Conservation (phyloP, 495 filamentous ascomycete genomes). For the Tuber microsphaerosporum region DNA sequence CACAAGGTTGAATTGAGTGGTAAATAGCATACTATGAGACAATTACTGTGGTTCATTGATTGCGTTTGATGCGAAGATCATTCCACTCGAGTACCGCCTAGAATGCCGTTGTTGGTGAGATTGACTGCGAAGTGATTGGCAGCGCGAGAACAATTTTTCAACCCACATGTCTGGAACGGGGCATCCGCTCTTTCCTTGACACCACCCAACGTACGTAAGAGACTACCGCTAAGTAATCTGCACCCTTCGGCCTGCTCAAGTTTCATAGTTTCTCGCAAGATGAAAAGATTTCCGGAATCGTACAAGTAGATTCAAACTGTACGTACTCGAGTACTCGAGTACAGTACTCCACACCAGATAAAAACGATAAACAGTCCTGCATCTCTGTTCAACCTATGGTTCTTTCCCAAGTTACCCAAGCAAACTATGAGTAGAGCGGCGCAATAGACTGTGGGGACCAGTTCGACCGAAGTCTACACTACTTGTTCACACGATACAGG, state of each 20-base stretch:
- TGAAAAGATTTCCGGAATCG: neutral
- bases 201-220: neutral
- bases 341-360: neutral
- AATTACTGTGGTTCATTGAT: neutral
- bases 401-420: neutral
- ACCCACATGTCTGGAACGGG: neutral
- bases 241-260: neutral
- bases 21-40: neutral
- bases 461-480: neutral
- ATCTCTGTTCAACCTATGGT: neutral
- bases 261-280: neutral
- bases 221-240: neutral
- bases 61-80: neutral
- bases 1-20: neutral
- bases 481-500: neutral
- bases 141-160: neutral
- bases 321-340: no score
- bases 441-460: neutral
- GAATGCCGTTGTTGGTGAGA: neutral
- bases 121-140: neutral
- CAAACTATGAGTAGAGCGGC: neutral
- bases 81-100: neutral
- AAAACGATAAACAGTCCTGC: neutral
- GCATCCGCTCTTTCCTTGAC: neutral
- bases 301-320: no score